A percentile compares a stretch with the other conserved stretches of the same genome.
These are phyloP conservation scores for Candida sp. DNA, from an alignment of 1,139 yeast species.

Conservation along the genomic window DNA sequence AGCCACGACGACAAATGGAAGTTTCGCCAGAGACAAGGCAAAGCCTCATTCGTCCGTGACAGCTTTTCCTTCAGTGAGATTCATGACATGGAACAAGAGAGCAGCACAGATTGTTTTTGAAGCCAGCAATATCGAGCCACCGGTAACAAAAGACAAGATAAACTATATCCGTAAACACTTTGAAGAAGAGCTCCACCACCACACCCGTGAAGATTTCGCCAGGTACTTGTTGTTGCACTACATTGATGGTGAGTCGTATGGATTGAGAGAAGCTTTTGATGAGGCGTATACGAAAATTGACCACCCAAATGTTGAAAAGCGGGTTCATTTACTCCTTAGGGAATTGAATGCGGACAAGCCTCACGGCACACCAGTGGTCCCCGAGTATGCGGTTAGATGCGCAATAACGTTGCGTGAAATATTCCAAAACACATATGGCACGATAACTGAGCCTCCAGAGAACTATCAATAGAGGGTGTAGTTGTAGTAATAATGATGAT, in stretches of 20 bases:
- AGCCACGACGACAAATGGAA: background rate
- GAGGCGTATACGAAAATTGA: constrained; percentile 14
- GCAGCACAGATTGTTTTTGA: constrained; percentile 14
- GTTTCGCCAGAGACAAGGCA: background rate
- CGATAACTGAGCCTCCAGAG: constrained; percentile 19
- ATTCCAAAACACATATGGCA: constrained; percentile 19
- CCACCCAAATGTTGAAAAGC: constrained; percentile 10
- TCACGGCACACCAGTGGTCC: background rate
- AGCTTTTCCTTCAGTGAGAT: background rate
- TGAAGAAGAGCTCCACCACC: constrained; percentile 8
- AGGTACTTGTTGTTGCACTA: constrained; percentile 22
- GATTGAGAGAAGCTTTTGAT: constrained; percentile 17
- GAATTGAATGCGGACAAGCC: constrained; percentile 4
- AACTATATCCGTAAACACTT: constrained; percentile 12
- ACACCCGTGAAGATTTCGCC: constrained; percentile 15
- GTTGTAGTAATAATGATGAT: background rate
- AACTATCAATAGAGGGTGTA: constrained; percentile 13
- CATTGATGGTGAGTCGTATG: constrained; percentile 11
- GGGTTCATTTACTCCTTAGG: constrained; percentile 11
- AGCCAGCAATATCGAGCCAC: constrained; percentile 7
- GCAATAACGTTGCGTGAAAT: constrained; percentile 21
- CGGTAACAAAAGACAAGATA: background rate
- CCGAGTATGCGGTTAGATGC: constrained; percentile 16
- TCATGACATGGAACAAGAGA: constrained; percentile 13
- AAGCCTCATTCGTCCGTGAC: background rate